Evolutionary conservation across 805 yeast genomes (phyloP), one percentile per base, ranked within the genome.

Genomic region (Kodamaea jinghongensis): DNA sequence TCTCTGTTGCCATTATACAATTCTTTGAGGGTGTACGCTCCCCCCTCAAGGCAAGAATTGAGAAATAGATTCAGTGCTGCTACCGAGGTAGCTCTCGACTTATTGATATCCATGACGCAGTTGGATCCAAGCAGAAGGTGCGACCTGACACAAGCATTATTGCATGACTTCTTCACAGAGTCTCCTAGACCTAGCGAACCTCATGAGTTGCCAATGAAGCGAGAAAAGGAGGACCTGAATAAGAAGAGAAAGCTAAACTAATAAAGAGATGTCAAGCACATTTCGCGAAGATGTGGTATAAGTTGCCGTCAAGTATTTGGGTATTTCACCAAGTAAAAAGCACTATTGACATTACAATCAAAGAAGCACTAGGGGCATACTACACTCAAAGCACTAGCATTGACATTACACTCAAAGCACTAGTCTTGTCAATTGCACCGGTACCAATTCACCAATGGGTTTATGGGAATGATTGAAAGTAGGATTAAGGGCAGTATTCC

Each of bases 1-100:
- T 76, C 90, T 1, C 70, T 76, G 43, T 71, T 93, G 36, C 93
- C 96, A 0, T 70, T 78, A 17, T 93, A 86, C 57, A 79, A 83
- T 52, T 78, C 86, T 27, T 65, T 86, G 46, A 77, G 78, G 31
- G 76, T 81, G 17, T 90, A 86, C 55, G 96, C 97, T 3, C 81
- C 81, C 11, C 97, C 97, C 0, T 75, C 89, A 0, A 69, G 86
- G 46, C 79, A 75, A 41, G 97, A 90, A 60, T 65, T 89, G 43
- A 73, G 95, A 52, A 83, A 79, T 47, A 64, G 96, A 47, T 90
- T 90, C 58, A 79, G 87, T 30, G 97, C 97, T 0, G 96, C 97
- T 2, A 84, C 91, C 6, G 96, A 86, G 40, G 69, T 72, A 36
- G 96, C 96, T 0, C 63, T 90, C 35, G 88, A 85, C 47, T 63